Conservation (phyloP, 305 asterid species). For the Solanum aculeatissimum region DNA sequence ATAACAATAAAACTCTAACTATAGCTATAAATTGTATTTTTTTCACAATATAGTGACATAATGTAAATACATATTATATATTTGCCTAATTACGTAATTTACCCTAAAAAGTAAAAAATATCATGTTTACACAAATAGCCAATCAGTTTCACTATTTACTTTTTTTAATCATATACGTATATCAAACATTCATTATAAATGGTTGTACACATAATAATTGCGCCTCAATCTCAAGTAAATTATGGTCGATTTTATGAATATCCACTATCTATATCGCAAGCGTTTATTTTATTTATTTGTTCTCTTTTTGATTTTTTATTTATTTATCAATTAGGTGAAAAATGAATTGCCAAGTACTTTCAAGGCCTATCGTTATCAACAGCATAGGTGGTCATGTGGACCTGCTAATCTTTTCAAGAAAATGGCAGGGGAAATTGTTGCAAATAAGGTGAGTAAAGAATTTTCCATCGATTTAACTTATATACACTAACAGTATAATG, state of each 20-base stretch:
- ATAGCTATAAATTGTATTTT: too few species aligned
- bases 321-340: conserved; percentile 14
- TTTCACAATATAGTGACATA: too few species aligned
- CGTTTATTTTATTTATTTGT: not conserved
- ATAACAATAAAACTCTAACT: too few species aligned
- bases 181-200: not conserved
- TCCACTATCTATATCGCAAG: not conserved
- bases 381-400: conserved; percentile 32
- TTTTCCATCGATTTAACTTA: not conserved
- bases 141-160: too few species aligned
- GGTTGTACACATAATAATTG: not conserved
- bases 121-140: too few species aligned
- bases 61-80: too few species aligned
- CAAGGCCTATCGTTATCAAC: conserved; percentile 20
- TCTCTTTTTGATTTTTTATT: not conserved
- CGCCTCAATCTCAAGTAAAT: not conserved
- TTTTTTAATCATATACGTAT: not conserved
- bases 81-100: too few species aligned
- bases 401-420: conserved; percentile 29
- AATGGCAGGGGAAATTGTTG: conserved; percentile 13
- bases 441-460: not conserved
- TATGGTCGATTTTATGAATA: not conserved
- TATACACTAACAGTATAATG: not conserved
- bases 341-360: conserved; percentile 27
- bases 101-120: too few species aligned